Evolutionary conservation across 2,329 filamentous ascomycete genomes (phyloP).

Genomic region (Talaromyces piceae): DNA sequence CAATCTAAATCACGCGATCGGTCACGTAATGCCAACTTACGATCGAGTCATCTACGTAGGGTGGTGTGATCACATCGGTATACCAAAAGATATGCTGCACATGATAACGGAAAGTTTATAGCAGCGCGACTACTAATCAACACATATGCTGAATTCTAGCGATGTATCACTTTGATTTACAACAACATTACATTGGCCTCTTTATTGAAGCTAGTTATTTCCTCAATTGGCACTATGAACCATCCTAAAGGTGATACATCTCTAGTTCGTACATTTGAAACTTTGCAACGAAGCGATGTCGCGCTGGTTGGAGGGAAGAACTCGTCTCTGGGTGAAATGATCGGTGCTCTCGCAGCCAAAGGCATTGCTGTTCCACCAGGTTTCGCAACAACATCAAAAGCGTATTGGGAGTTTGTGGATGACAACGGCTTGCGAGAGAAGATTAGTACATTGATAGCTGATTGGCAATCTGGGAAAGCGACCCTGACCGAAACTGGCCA

Average conservation of each 20-base stretch:
- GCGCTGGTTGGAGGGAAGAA: conserved; percentile 32
- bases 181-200: background rate
- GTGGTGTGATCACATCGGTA: background rate
- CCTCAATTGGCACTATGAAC: background rate
- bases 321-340: conserved; percentile 34
- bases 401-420: conserved; percentile 30
- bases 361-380: conserved; percentile 29
- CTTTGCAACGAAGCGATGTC: conserved; percentile 18
- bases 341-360: conserved; percentile 20
- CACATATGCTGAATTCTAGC: background rate
- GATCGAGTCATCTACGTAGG: too few relatives aligned
- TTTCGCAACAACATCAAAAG: conserved; percentile 28
- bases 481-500: conserved; percentile 26
- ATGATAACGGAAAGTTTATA: background rate
- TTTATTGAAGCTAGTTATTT: background rate
- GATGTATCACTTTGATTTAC: background rate
- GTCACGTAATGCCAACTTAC: background rate
- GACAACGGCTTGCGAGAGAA: conserved; percentile 25
- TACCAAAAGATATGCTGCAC: background rate
- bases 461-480: conserved; percentile 24
- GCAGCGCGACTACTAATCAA: background rate
- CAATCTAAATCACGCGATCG: background rate
- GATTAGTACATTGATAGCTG: conserved; percentile 19
- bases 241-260: conserved; percentile 1
- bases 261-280: conserved; percentile 18